Evolutionary conservation across 768 basidiomycete species (phyloP).

Genomic region (Pisolithus sp.): DNA sequence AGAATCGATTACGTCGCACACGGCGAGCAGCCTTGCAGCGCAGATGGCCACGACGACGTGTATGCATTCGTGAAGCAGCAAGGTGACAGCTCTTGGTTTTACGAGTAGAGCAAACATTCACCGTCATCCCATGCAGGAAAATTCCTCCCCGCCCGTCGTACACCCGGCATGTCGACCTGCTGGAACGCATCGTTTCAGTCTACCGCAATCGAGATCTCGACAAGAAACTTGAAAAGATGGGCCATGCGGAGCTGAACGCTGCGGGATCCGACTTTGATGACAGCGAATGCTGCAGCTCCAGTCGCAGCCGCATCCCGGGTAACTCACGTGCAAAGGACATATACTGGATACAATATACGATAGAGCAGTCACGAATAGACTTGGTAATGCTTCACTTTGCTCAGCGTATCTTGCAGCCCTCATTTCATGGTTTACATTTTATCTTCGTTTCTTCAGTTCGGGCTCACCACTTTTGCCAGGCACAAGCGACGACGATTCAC

Average conservation of each 20-base stretch:
- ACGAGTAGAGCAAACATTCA: not conserved
- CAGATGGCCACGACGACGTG: slow-evolving; percentile 78
- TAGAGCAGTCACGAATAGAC: too few relatives aligned
- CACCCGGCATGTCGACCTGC: slow-evolving; percentile 91
- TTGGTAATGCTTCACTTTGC: too few relatives aligned
- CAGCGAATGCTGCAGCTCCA: not conserved
- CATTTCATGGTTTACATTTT: slow-evolving; percentile 9
- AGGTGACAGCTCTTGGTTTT: slow-evolving; percentile 40
- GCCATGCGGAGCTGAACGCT: slow-evolving; percentile 62
- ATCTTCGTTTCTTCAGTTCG: slow-evolving; percentile 15
- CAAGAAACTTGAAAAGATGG: slow-evolving; percentile 82
- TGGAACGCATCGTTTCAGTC: slow-evolving; percentile 85
- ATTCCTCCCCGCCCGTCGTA: slow-evolving; percentile 92
- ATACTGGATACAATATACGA: not conserved
- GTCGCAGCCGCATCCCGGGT: slow-evolving; percentile 2
- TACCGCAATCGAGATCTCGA: slow-evolving; percentile 86
- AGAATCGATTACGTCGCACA: slow-evolving; percentile 96
- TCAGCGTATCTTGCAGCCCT: not conserved
- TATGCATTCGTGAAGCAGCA: slow-evolving; percentile 75
- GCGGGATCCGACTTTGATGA: slow-evolving; percentile 35
- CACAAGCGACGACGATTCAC: slow-evolving; percentile 12
- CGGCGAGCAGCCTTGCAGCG: slow-evolving; percentile 84
- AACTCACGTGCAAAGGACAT: not conserved
- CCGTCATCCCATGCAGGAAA: slow-evolving; percentile 47
- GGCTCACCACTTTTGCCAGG: slow-evolving; percentile 6